These are phyloP conservation scores for Obelidium mucronatum DNA, from an alignment of 192 early-diverging fungal genomes.

Conservation along the genomic window DNA sequence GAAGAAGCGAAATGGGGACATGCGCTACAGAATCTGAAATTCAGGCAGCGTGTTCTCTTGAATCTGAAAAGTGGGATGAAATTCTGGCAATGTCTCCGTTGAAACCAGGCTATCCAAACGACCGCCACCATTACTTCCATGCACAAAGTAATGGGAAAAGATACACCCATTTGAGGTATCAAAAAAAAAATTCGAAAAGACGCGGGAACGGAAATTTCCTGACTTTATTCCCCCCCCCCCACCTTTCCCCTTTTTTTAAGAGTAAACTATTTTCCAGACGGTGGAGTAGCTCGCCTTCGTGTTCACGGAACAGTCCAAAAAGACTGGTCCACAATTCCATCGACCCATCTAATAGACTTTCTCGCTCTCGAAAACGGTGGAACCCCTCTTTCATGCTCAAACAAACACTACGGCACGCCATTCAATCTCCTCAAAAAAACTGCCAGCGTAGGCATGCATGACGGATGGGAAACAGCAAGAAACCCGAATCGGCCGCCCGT, in stretches of 20 bases:
- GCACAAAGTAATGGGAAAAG: constrained; percentile 10
- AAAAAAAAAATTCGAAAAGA: too few species aligned
- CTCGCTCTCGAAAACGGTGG: constrained; percentile 47
- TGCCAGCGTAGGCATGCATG: constrained; percentile 83
- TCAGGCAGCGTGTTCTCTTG: constrained; percentile 35
- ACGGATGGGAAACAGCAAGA: constrained; percentile 94
- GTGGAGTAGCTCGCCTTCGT: constrained; percentile 89
- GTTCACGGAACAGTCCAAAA: constrained; percentile 69
- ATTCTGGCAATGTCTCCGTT: constrained; percentile 75
- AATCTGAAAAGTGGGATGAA: constrained; percentile 57
- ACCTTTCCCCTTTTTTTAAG: too few species aligned
- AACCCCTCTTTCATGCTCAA: constrained; percentile 29
- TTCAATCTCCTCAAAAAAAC: constrained; percentile 82
- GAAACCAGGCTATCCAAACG: constrained; percentile 60
- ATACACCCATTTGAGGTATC: constrained; percentile 46
- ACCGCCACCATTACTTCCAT: constrained; percentile 46
- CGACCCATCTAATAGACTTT: constrained; percentile 37
- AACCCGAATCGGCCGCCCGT: constrained; percentile 59
- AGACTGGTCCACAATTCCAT: constrained; percentile 33
- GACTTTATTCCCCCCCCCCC: too few species aligned
- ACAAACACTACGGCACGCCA: constrained; percentile 85
- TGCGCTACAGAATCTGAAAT: constrained; percentile 38
- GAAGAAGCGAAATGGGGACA: constrained; percentile 49
- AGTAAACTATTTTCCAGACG: constrained; percentile 83
- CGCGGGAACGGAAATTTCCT: too few species aligned